Conservation (phyloP, 805 yeast species). For the Pichia deserticola region DNA sequence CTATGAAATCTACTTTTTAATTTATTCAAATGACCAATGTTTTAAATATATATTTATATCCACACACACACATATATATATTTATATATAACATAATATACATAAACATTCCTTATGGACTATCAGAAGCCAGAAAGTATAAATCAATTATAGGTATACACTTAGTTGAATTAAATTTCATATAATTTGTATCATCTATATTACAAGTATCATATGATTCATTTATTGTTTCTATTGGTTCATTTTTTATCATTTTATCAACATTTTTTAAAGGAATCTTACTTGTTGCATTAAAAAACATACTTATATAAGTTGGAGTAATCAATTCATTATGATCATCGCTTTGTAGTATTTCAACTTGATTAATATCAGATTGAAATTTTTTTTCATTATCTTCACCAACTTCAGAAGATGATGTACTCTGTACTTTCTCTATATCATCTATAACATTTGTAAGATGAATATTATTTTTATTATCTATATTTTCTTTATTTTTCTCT, state of each 20-base stretch:
- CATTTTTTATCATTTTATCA: neutral
- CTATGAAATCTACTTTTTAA: no score
- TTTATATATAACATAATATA: no score
- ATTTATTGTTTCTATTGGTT: neutral
- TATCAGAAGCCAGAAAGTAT: neutral
- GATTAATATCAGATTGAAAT: neutral
- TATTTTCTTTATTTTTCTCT: no score
- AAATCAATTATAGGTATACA: neutral
- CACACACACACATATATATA: no score
- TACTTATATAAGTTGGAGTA: slow-evolving; percentile 5
- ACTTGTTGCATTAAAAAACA: slow-evolving; percentile 1
- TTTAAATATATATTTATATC: no score
- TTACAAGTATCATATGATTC: neutral
- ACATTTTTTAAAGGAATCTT: slow-evolving; percentile 1
- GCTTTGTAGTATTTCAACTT: neutral
- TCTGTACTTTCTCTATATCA: no score
- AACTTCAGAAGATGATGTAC: no score
- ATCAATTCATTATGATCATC: neutral
- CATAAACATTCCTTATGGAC: no score
- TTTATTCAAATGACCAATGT: no score
- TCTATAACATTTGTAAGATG: no score
- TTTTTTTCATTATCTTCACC: neutral
- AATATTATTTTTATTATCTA: no score
- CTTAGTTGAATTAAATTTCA: neutral
- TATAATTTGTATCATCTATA: neutral